phyloP scores from a whole-genome alignment of 1,139 yeast species.

The Candida glucosophila region DNA sequence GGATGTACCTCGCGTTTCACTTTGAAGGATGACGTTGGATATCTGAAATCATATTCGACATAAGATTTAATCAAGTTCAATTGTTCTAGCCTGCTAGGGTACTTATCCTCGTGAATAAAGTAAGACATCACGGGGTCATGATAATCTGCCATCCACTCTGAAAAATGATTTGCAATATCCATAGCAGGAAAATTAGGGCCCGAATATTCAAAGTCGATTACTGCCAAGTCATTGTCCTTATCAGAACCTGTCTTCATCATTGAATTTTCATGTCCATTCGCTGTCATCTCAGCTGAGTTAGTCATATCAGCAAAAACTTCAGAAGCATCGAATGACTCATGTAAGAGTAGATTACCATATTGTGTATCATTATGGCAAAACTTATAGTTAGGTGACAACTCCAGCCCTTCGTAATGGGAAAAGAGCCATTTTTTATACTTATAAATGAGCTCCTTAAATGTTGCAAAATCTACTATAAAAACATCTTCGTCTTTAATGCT shows the following conservation, averaged over 20 bases:
- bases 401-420: slow-evolving; percentile 37
- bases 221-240: slow-evolving; percentile 70
- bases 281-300: slow-evolving; percentile 12
- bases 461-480: slow-evolving; percentile 39
- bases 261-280: no score
- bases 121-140: slow-evolving; percentile 59
- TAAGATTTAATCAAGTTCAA: slow-evolving; percentile 68
- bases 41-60: slow-evolving; percentile 44
- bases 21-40: slow-evolving; percentile 26
- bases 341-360: slow-evolving; percentile 76
- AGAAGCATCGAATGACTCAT: slow-evolving; percentile 24
- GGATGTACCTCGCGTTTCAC: slow-evolving; percentile 12
- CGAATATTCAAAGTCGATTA: slow-evolving; percentile 92
- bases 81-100: slow-evolving; percentile 63
- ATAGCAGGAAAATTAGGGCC: slow-evolving; percentile 90
- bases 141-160: slow-evolving; percentile 97
- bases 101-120: slow-evolving; percentile 44
- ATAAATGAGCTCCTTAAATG: slow-evolving; percentile 39
- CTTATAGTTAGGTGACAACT: slow-evolving; percentile 42
- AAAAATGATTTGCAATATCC: slow-evolving; percentile 81
- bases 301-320: slow-evolving; percentile 29
- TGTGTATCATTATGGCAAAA: slow-evolving; percentile 96
- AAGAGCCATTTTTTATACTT: slow-evolving; percentile 59
- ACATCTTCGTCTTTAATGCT: slow-evolving; percentile 29
- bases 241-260: slow-evolving; percentile 21